These are phyloP conservation scores for Zymoseptoria tritici DNA, from an alignment of 2,329 filamentous ascomycete species.

Conservation along the genomic window DNA sequence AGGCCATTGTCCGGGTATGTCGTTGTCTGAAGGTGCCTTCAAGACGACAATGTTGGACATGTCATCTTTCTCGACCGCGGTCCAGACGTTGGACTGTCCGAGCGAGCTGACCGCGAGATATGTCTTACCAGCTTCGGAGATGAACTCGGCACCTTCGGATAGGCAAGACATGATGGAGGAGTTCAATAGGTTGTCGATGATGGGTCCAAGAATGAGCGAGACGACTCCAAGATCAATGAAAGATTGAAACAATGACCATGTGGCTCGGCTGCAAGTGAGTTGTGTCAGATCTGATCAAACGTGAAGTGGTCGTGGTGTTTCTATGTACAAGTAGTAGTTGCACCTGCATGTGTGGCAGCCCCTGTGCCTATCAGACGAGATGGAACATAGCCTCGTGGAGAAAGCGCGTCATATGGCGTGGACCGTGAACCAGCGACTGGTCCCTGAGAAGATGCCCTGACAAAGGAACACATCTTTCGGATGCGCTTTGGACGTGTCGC, in stretches of 20 bases:
- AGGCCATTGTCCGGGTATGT: conserved; percentile 16
- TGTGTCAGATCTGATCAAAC: background rate
- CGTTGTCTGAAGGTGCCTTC: conserved; percentile 20
- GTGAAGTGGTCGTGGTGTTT: background rate
- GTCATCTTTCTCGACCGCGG: conserved; percentile 14
- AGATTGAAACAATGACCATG: background rate
- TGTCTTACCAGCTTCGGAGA: conserved; percentile 20
- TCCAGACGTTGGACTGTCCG: conserved; percentile 25
- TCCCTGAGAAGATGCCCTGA: background rate
- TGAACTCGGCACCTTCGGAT: conserved; percentile 17
- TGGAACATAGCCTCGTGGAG: background rate
- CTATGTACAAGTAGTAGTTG: background rate
- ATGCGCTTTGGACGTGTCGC: background rate
- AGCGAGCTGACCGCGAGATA: conserved; percentile 24
- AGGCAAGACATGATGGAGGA: conserved; percentile 4
- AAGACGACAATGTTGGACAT: conserved; percentile 19
- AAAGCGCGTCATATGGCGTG: background rate
- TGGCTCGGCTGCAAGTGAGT: background rate
- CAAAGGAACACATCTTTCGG: background rate
- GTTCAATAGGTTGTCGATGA: background rate
- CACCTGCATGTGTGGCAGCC: background rate
- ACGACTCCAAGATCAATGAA: background rate
- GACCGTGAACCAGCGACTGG: background rate
- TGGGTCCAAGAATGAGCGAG: background rate
- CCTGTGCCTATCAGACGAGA: background rate